phyloP scores from a whole-genome alignment of 2,329 filamentous ascomycete genomes.

The Botrytis cinerea region DNA sequence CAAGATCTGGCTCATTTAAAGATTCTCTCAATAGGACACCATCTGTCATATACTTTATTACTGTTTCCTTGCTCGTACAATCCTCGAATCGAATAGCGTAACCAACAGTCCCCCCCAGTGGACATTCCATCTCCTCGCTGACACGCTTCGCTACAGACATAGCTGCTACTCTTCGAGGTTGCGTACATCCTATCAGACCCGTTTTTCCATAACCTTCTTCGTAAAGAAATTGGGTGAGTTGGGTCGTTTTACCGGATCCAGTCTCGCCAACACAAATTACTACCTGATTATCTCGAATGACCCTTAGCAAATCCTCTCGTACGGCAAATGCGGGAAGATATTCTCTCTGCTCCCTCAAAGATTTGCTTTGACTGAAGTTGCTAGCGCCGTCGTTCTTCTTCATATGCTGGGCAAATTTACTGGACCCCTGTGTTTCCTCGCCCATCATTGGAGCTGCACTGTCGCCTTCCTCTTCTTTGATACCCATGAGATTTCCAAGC shows the following conservation, averaged over 20 bases:
- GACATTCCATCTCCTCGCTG: slow-evolving; percentile 96
- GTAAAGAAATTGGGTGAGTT: slow-evolving; percentile 92
- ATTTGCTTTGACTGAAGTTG: slow-evolving; percentile 90
- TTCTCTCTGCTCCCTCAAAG: slow-evolving; percentile 85
- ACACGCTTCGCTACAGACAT: slow-evolving; percentile 99
- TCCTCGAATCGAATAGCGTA: slow-evolving; percentile 99
- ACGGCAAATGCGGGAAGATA: slow-evolving; percentile 95
- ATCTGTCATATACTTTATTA: slow-evolving; percentile 99
- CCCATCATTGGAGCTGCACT: slow-evolving; percentile 77
- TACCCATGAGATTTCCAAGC: slow-evolving; percentile 91
- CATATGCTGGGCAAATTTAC: slow-evolving; percentile 88
- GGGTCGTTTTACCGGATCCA: slow-evolving; percentile 95
- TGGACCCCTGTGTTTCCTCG: slow-evolving; percentile 64
- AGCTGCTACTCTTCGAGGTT: slow-evolving; percentile 91
- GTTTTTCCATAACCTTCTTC: slow-evolving; percentile 89
- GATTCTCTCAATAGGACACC: slow-evolving; percentile 93
- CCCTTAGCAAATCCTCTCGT: slow-evolving; percentile 84
- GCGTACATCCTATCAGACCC: slow-evolving; percentile 94
- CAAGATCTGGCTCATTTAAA: slow-evolving; percentile 86
- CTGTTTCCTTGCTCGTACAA: slow-evolving; percentile 91
- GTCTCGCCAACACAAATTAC: slow-evolving; percentile 97
- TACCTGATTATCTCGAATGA: slow-evolving; percentile 96
- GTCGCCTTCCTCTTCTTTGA: slow-evolving; percentile 91
- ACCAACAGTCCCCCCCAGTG: slow-evolving; percentile 82
- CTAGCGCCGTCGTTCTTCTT: slow-evolving; percentile 86